Conservation (phyloP, 345 rosid genomes). For the Toxicodendron radicans region DNA sequence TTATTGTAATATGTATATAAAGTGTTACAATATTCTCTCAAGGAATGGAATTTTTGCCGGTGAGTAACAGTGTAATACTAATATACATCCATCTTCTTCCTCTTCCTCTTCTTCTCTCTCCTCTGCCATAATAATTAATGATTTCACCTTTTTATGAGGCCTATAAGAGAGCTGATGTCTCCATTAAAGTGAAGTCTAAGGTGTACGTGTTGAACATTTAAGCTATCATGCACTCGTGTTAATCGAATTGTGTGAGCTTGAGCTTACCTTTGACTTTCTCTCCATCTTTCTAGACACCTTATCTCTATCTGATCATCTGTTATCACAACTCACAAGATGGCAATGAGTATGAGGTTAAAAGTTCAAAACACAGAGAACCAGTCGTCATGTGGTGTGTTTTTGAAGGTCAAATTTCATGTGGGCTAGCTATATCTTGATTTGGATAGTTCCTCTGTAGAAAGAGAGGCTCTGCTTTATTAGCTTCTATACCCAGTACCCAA, state of each 20-base stretch:
- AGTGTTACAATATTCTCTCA: too few species aligned
- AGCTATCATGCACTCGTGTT: not conserved
- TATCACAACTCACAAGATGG: conserved; percentile 3
- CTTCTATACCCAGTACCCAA: conserved; percentile 10
- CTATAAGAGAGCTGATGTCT: conserved; percentile 19
- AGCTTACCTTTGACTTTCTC: not conserved
- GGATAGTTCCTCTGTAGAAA: conserved; percentile 24
- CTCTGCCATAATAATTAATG: not conserved
- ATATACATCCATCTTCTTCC: not conserved
- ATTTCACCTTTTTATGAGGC: conserved; percentile 17
- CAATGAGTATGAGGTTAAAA: not conserved
- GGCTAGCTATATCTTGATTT: conserved; percentile 19
- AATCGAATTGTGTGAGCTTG: not conserved
- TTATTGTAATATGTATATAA: too few species aligned
- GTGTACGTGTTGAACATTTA: not conserved
- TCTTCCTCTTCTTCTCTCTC: not conserved
- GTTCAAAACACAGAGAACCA: not conserved
- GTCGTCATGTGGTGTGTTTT: conserved; percentile 23
- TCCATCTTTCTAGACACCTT: not conserved
- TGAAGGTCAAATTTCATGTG: conserved; percentile 23
- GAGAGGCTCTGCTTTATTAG: conserved; percentile 1
- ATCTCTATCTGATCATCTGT: too few species aligned
- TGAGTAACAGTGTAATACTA: too few species aligned
- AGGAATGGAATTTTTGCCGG: conserved; percentile 16
- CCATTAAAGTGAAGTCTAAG: not conserved